Evolutionary conservation across 805 yeast species (phyloP).

Genomic region (Kodamaea kakaduensis): DNA sequence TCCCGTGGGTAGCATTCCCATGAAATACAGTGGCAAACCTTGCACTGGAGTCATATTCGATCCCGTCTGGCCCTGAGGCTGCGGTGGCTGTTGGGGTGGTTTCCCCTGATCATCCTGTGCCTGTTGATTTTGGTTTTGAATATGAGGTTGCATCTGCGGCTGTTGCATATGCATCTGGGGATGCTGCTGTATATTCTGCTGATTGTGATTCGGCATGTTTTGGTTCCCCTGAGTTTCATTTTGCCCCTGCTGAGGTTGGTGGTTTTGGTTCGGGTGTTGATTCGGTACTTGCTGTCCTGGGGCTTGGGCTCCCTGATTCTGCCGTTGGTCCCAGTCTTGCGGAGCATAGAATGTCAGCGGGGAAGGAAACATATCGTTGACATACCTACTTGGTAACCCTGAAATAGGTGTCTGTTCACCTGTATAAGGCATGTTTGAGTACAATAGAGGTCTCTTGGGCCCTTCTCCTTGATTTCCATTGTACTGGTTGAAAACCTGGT

Average conservation of each 20-base stretch:
- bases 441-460: constrained; percentile 8
- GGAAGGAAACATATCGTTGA: constrained; percentile 71
- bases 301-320: neutral
- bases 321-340: constrained; percentile 34
- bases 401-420: constrained; percentile 71
- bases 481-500: constrained; percentile 27
- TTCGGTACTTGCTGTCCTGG: neutral
- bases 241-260: neutral
- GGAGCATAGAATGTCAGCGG: constrained; percentile 72
- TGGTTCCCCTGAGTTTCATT: neutral
- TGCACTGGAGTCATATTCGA: constrained; percentile 29
- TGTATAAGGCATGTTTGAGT: constrained; percentile 10
- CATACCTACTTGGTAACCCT: constrained; percentile 66
- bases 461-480: constrained; percentile 3
- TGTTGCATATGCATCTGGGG: constrained; percentile 18
- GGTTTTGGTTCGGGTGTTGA: constrained; percentile 1
- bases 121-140: constrained; percentile 14
- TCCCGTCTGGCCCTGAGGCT: constrained; percentile 7
- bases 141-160: constrained; percentile 19
- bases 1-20: constrained; percentile 29
- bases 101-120: constrained; percentile 1
- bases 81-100: constrained; percentile 3
- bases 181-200: constrained; percentile 12
- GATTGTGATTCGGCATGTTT: neutral
- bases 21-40: constrained; percentile 35